Evolutionary conservation across 768 basidiomycete species (phyloP).

Genomic region (Boletus rubropictus): DNA sequence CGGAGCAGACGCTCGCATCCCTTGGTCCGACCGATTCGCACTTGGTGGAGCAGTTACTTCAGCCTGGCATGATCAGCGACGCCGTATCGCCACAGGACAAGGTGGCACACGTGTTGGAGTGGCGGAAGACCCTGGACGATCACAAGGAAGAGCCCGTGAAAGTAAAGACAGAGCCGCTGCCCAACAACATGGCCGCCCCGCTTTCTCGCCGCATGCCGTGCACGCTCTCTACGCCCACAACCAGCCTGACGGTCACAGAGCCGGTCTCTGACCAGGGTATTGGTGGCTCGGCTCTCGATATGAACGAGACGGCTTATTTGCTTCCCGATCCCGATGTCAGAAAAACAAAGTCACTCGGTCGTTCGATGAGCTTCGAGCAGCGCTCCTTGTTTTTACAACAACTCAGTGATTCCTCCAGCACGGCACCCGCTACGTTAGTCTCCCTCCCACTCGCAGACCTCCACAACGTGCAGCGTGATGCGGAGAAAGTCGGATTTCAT

Average conservation of each 20-base stretch:
- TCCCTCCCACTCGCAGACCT: conserved; percentile 44
- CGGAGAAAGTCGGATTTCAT: conserved; percentile 40
- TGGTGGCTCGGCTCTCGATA: conserved; percentile 16
- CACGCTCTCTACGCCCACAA: conserved; percentile 46
- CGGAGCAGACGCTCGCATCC: conserved; percentile 44
- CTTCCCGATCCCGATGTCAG: conserved; percentile 12
- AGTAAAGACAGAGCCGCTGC: not conserved
- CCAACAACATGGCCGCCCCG: not conserved
- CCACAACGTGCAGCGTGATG: conserved; percentile 34
- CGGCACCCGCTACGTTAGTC: conserved; percentile 44
- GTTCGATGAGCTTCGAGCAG: conserved; percentile 48
- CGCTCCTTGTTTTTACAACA: conserved; percentile 46
- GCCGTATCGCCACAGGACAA: conserved; percentile 22
- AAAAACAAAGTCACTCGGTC: conserved; percentile 32
- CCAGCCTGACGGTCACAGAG: conserved; percentile 27
- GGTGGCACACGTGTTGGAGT: conserved; percentile 24
- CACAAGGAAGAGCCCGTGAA: conserved; percentile 28
- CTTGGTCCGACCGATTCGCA: conserved; percentile 44
- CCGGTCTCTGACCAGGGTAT: conserved; percentile 32
- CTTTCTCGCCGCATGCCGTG: conserved; percentile 50
- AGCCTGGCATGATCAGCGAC: conserved; percentile 37
- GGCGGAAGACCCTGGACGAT: conserved; percentile 32
- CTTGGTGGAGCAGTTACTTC: conserved; percentile 41
- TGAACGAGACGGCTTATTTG: conserved; percentile 26
- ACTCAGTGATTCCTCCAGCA: conserved; percentile 32